phyloP scores from a whole-genome alignment of 176 grass and related monocot genomes.

The Cymbopogon citratus region DNA sequence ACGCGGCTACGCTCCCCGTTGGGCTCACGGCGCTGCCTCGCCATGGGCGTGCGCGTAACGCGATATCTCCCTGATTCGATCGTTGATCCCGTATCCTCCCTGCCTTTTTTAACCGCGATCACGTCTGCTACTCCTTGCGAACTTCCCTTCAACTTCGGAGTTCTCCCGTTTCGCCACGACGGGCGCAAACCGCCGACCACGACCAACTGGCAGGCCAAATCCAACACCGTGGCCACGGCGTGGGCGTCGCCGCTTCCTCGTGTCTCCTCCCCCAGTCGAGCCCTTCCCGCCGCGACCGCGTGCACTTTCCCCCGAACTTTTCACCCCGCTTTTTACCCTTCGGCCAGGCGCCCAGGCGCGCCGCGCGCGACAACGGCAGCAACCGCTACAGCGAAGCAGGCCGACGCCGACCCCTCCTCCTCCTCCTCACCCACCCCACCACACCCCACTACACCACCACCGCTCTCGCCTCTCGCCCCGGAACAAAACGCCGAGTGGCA shows the following conservation, averaged over 20 bases:
- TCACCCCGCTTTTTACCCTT: constrained; percentile 3
- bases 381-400: constrained; percentile 22
- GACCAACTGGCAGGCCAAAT: neutral
- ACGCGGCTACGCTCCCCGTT: neutral
- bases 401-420: neutral
- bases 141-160: neutral
- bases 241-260: neutral
- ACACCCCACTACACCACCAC: constrained; percentile 26
- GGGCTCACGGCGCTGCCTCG: neutral
- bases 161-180: neutral
- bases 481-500: constrained; percentile 26
- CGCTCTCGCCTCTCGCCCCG: constrained; percentile 4
- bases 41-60: constrained; percentile 24
- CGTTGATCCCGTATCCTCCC: neutral
- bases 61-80: neutral
- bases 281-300: neutral
- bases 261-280: neutral
- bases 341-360: neutral
- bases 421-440: constrained; percentile 16
- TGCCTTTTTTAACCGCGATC: neutral
- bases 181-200: neutral
- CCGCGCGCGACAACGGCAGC: constrained; percentile 34
- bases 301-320: neutral
- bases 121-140: neutral
- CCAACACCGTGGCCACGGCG: neutral